These are phyloP conservation scores for Sungouiozyma ichnusensis DNA, from an alignment of 805 yeast genomes.

Conservation along the genomic window DNA sequence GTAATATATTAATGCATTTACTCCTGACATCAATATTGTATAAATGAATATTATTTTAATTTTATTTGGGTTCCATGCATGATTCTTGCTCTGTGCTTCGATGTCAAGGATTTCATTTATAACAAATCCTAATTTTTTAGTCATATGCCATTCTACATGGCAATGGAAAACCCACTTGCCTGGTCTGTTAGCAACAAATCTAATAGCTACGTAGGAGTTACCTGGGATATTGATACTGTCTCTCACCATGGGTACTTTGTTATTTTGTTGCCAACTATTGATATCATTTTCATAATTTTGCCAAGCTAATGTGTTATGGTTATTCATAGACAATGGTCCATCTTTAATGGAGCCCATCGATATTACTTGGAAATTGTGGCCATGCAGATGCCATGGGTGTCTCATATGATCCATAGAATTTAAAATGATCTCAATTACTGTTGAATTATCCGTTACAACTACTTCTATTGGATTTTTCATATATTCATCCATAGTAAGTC, in stretches of 20 bases:
- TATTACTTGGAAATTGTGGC: conserved; percentile 46
- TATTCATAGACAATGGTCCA: conserved; percentile 24
- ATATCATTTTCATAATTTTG: conserved; percentile 19
- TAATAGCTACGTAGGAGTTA: conserved; percentile 43
- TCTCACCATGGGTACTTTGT: conserved; percentile 42
- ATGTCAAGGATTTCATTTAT: conserved; percentile 20
- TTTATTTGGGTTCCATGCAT: conserved; percentile 1
- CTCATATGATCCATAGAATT: conserved; percentile 59
- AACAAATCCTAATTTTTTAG: conserved; percentile 47
- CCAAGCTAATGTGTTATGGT: conserved; percentile 33
- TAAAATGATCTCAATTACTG: conserved; percentile 49
- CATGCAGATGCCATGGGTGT: conserved; percentile 58
- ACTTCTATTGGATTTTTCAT: conserved; percentile 31
- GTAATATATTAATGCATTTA: conserved; percentile 11
- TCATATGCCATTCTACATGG: conserved; percentile 63
- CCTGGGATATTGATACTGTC: conserved; percentile 56
- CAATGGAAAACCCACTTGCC: conserved; percentile 80
- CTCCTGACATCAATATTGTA: conserved; percentile 10
- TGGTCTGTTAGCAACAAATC: conserved; percentile 57
- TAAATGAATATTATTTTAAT: conserved; percentile 14
- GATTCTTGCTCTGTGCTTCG: not conserved
- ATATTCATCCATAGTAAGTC: conserved; percentile 49
- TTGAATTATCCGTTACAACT: conserved; percentile 19
- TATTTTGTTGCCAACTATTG: conserved; percentile 17
- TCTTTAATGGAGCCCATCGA: conserved; percentile 37